Evolutionary conservation across 2,329 filamentous ascomycete species (phyloP), one percentile per base, ranked within the genome.

Genomic region (Alternaria metachromatica): DNA sequence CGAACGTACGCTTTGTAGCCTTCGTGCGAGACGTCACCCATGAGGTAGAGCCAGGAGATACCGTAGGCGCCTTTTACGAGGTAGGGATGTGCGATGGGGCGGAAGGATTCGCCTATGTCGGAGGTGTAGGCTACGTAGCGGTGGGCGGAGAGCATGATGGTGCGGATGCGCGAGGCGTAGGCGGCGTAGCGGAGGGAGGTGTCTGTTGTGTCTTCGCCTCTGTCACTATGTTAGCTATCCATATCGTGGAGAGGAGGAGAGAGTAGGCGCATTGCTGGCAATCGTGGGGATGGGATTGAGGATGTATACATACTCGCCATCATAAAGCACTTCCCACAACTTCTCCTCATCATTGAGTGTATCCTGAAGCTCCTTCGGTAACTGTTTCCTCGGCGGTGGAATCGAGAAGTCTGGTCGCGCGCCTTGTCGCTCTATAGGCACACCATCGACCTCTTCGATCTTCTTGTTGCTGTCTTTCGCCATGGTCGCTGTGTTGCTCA

Each of bases 61-160:
- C 88, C 95, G 77, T 99, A 99, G 6, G 96, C 96, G 51, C 88
- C 85, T 63, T 90, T 88, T 11, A 99, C 91, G 4, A 96, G 82
- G 73, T 86, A 89, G 0, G 94, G 95, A 77, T 97, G 94, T 5
- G 95, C 94, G 43, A 99, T 87, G 0, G 96, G 96, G 2, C 96
- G 89, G 82, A 99, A 99, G 0, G 92, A 96, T 81, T 99, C 96
- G 78, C 96, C 96, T 68, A 99, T 95, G 75, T 98, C 95, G 20
- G 91, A 94, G 0, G 96, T 98, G 80, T 99, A 99, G 60, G 96
- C 96, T 53, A 99, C 94, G 76, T 99, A 99, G 75, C 96, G 90
- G 76, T 98, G 96, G 5, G 94, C 94, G 15, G 92, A 93, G 71
- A 94, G 84, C 75, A 99, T 89, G 70, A 98, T 92, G 8, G 94